Base-by-base conservation (phyloP, 345 rosid species). In the Anacardium occidentale region DNA sequence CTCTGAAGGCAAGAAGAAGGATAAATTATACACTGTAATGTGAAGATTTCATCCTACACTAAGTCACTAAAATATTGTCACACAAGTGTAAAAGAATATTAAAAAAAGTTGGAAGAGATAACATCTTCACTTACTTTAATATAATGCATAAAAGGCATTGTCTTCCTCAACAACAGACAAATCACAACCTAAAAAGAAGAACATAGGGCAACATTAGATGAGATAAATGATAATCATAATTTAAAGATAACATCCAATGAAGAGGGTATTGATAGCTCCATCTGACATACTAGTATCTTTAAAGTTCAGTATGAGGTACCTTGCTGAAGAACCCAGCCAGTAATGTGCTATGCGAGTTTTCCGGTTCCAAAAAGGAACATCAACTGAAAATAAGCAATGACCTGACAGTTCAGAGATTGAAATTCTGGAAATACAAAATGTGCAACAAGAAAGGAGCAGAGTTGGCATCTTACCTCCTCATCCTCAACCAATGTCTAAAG, bases 311-410 rank as follows among this genome's bases (percentile, higher is more conserved):
- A 72, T 57, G 24, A 26, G 34, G 77, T 82, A 94, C 98, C 98
- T 94, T 94, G 83, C 98, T 90, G 75, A 94, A 94, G 81, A 91
- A 94, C 37, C 98, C 98, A 44, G 96, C 96, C 74, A 91, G 84
- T 70, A 83, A 72, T 48, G 93, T 78, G 74, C 86, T 83, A 79
- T 88, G 92, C 44, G 86, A 66, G 75, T 87, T 84, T 20, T 81
- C 83, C 8, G 94, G 82, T 73, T 87, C 86, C 87, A 94, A 73
- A 80, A 88, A 94, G 68, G 98, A 94, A 79, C 98, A 94, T 91
- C 83, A 91, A 83, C 98, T 94, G 91, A 78, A 83, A 66, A 65
- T 54, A 66, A 59, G 14, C 34, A 75, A 79, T 21, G 62, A 75
- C 40, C 53, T 73, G 11, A 73, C 22, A 71, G 53, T 71, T 82